phyloP scores from a whole-genome alignment of 2,329 filamentous ascomycete genomes.

The Pseudogymnoascus sp. region DNA sequence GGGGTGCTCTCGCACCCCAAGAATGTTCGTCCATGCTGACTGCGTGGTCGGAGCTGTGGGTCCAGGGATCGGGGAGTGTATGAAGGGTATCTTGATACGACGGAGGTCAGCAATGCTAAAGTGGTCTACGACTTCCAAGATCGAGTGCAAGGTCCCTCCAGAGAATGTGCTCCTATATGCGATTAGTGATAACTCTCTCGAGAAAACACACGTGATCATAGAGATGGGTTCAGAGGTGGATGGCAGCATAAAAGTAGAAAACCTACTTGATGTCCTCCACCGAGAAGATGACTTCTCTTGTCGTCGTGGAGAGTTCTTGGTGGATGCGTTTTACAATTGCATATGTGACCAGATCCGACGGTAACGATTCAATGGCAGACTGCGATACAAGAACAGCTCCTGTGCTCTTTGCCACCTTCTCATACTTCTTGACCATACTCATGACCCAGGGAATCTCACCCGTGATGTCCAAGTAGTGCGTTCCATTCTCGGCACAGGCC shows the following conservation, averaged over 20 bases:
- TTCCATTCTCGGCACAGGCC: conserved; percentile 54
- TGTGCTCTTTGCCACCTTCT: conserved; percentile 41
- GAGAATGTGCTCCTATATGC: conserved; percentile 43
- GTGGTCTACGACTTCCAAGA: conserved; percentile 50
- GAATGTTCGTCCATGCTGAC: conserved; percentile 39
- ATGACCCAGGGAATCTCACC: conserved; percentile 51
- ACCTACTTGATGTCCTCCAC: conserved; percentile 36
- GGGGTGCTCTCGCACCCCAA: conserved; percentile 42
- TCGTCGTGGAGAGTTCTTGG: conserved; percentile 40
- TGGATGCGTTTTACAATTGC: conserved; percentile 42
- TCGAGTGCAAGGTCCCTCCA: conserved; percentile 61
- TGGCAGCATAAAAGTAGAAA: not conserved
- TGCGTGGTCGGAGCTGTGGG: conserved; percentile 25
- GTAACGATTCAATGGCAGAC: conserved; percentile 53
- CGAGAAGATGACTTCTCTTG: conserved; percentile 47
- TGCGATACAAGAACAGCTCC: conserved; percentile 56
- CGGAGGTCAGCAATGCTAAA: conserved; percentile 42
- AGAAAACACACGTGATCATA: not conserved
- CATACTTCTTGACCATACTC: conserved; percentile 55
- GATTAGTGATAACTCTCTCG: conserved; percentile 9
- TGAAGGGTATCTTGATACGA: conserved; percentile 42
- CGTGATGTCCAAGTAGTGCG: conserved; percentile 57
- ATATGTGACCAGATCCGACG: conserved; percentile 52
- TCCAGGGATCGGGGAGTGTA: conserved; percentile 46
- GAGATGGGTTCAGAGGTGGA: not conserved